Evolutionary conservation across 164 flowering plant genomes (phyloP).

Genomic region (Platanus orientalis): DNA sequence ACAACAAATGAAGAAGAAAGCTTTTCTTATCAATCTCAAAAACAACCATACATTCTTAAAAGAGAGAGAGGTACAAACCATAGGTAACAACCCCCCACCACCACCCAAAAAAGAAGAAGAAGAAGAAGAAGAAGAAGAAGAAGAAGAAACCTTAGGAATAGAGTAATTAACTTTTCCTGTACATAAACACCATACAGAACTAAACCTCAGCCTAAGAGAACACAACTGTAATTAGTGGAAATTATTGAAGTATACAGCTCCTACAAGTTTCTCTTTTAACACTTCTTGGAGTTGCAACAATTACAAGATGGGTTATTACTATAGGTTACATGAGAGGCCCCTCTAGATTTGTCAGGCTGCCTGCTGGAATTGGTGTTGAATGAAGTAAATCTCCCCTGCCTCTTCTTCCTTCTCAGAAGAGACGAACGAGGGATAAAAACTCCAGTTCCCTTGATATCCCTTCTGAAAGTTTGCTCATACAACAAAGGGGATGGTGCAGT

Average conservation of each 20-base stretch:
- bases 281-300: conserved; percentile 21
- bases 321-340: conserved; percentile 19
- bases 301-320: conserved; percentile 16
- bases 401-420: conserved; percentile 54
- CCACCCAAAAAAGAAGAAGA: background rate
- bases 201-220: background rate
- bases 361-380: conserved; percentile 29
- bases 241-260: conserved; percentile 10
- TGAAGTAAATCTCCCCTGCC: conserved; percentile 39
- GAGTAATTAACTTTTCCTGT: conserved; percentile 5
- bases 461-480: conserved; percentile 36
- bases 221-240: background rate
- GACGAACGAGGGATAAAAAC: conserved; percentile 77
- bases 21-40: conserved; percentile 9
- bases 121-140: background rate
- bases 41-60: conserved; percentile 8
- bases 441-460: conserved; percentile 83
- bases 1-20: background rate
- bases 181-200: background rate
- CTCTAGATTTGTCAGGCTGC: conserved; percentile 27
- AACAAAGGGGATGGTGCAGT: conserved; percentile 25
- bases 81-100: conserved; percentile 3
- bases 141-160: too few species aligned
- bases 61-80: conserved; percentile 11
- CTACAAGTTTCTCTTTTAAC: background rate